A percentile compares a stretch with the other conserved stretches of the same genome.
phyloP scores from a whole-genome alignment of 2,329 filamentous ascomycete genomes.

The Fusarium foetens region DNA sequence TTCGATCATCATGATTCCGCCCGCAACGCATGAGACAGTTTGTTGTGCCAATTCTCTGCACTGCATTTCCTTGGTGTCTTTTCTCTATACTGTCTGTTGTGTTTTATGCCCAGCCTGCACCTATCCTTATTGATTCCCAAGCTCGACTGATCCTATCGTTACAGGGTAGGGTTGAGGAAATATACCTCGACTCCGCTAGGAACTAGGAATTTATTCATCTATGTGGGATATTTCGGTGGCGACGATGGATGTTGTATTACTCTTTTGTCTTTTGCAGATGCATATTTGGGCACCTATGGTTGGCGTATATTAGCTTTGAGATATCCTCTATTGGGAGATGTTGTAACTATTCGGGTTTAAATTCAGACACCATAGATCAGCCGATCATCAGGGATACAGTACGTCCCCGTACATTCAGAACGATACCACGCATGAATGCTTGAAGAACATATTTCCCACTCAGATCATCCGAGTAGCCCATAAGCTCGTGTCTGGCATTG shows the following conservation, averaged over 20 bases:
- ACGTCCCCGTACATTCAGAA: neutral
- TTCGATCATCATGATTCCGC: slow-evolving; percentile 29
- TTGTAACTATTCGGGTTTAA: neutral
- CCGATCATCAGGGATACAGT: neutral
- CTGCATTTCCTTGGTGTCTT: neutral
- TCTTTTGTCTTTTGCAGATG: neutral
- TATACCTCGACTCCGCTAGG: neutral
- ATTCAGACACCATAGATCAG: neutral
- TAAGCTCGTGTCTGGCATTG: neutral
- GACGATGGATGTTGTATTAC: neutral
- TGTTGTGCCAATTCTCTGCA: neutral
- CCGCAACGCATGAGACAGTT: slow-evolving; percentile 16
- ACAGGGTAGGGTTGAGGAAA: slow-evolving; percentile 4
- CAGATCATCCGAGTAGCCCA: neutral
- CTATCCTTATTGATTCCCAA: slow-evolving; percentile 4
- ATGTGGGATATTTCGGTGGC: neutral
- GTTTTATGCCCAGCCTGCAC: neutral
- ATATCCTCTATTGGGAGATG: neutral
- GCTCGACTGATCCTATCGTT: neutral
- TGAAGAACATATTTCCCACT: neutral
- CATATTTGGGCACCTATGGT: too few relatives aligned
- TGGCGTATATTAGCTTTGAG: neutral
- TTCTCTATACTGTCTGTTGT: neutral
- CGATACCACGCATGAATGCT: neutral
- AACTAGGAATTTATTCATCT: neutral